Percentiles rank a stretch among this genome's conserved stretches.
These are phyloP conservation scores for Apostasia shenzhenica DNA, from an alignment of 106 monocot species.

Conservation along the genomic window DNA sequence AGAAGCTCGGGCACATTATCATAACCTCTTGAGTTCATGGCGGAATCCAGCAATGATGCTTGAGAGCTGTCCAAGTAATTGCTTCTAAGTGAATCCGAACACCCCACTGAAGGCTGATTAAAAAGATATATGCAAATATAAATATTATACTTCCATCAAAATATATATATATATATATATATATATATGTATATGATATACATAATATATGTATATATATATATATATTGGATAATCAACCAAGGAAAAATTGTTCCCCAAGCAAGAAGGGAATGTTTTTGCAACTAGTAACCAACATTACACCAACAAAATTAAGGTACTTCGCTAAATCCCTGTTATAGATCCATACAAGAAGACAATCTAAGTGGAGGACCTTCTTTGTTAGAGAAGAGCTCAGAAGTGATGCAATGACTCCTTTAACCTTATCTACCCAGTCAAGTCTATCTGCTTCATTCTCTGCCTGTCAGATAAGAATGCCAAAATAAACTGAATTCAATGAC, in stretches of 20 bases:
- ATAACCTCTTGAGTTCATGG: conserved; percentile 5
- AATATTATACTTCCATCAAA: background rate
- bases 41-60: background rate
- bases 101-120: background rate
- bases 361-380: conserved; percentile 43
- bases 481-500: background rate
- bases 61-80: background rate
- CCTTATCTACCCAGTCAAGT: conserved; percentile 90
- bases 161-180: too few relatives aligned
- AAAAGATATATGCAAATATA: background rate
- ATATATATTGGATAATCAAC: too few relatives aligned
- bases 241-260: too few relatives aligned
- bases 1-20: conserved; percentile 44
- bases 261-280: too few relatives aligned
- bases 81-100: background rate
- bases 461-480: conserved; percentile 21
- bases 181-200: too few relatives aligned
- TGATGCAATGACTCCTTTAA: conserved; percentile 89
- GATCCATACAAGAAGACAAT: background rate
- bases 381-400: conserved; percentile 63
- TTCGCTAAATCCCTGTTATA: too few relatives aligned
- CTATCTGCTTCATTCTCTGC: conserved; percentile 80
- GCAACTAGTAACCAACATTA: too few relatives aligned
- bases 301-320: too few relatives aligned
- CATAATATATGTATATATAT: too few relatives aligned